Base-by-base conservation (phyloP, 441 rosid species). In the Populus hybrid region DNA sequence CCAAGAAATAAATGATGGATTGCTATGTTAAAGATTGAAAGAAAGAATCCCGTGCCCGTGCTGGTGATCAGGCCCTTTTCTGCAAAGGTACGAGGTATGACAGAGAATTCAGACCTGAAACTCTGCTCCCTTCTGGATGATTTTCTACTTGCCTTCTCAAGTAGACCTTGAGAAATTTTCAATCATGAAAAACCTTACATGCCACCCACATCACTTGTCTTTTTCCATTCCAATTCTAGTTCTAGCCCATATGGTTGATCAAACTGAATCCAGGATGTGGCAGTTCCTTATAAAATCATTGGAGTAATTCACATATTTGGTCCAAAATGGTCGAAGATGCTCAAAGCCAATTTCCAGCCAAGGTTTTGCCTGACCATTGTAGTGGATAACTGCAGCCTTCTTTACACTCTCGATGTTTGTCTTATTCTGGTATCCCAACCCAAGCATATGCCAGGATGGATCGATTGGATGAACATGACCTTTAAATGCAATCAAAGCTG, bases 291-390 rank as follows among this genome's bases (percentile, higher is more conserved):
- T 73, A 79, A 96, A 96, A 86, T 96, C 98, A 81, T 88, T 94
- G 73, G 98, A 88, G 91, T 94, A 93, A 86, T 94, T 92, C 24
- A 97, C 96, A 82, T 93, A 86, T 81, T 92, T 97, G 72, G 94
- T 88, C 99, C 99, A 97, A 81, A 93, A 97, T 46, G 98, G 98
- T 81, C 98, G 88, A 16, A 97, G 92, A 85, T 97, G 98, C 87
- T 97, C 98, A 63, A 97, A 92, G 69, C 99, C 98, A 73, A 97
- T 94, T 84, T 91, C 89, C 32, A 94, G 86, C 99, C 99, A 97
- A 0, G 99, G 99, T 87, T 97, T 97, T 76, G 97, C 90, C 84
- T 97, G 98, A 34, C 99, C 99, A 81, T 97, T 97, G 82, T 97
- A 97, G 80, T 97, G 98, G 71, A 97, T 93, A 64, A 97, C 99